Evolutionary conservation across 2,329 filamentous ascomycete genomes (phyloP).

Genomic region (Alternaria sp.): DNA sequence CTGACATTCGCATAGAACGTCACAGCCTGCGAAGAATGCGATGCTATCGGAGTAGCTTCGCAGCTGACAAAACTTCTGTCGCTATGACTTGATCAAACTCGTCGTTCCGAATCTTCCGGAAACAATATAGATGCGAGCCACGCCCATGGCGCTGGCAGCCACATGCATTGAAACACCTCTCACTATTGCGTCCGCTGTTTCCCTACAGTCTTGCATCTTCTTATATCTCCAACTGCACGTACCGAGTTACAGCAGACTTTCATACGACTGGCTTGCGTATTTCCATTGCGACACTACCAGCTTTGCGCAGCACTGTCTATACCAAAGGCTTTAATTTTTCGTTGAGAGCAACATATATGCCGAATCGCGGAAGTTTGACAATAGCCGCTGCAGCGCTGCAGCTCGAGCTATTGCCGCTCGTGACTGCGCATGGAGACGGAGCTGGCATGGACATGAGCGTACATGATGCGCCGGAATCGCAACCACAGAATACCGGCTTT

Average conservation of each 20-base stretch:
- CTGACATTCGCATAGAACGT: constrained; percentile 19
- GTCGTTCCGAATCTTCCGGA: constrained; percentile 39
- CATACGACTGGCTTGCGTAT: background rate
- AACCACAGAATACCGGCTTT: constrained; percentile 25
- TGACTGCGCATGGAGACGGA: constrained; percentile 54
- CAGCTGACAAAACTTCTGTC: constrained; percentile 39
- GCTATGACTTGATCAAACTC: constrained; percentile 26
- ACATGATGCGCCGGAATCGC: constrained; percentile 30
- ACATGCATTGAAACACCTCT: constrained; percentile 10
- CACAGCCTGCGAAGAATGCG: constrained; percentile 27
- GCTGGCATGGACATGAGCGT: constrained; percentile 40
- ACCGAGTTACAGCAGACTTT: constrained; percentile 3
- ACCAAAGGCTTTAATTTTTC: constrained; percentile 1
- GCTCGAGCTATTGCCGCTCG: constrained; percentile 51
- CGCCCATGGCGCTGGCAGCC: constrained; percentile 9
- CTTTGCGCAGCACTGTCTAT: constrained; percentile 2
- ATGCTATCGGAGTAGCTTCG: constrained; percentile 34
- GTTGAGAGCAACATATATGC: constrained; percentile 38
- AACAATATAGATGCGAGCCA: constrained; percentile 24
- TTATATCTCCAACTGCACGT: constrained; percentile 11
- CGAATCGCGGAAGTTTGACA: constrained; percentile 27
- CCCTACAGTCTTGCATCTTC: constrained; percentile 9
- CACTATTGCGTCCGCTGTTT: constrained; percentile 19
- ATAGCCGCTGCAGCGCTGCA: constrained; percentile 51
- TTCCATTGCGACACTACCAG: background rate